phyloP scores from a whole-genome alignment of 176 grass and related monocot genomes.

The Calamus simplicifolius region DNA sequence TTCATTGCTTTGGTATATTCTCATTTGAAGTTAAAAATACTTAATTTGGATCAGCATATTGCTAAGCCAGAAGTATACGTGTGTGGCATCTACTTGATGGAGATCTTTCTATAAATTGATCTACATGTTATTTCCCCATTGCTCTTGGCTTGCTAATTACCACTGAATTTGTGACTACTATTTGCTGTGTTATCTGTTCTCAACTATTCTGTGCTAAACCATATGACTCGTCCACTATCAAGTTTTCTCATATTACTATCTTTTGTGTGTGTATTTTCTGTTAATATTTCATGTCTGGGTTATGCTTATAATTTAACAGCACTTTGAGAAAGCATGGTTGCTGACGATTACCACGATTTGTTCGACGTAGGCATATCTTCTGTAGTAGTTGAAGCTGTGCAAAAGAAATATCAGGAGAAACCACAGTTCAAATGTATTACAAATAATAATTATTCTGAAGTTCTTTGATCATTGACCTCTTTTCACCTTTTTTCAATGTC shows the following conservation, averaged over 20 bases:
- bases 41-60: too few relatives aligned
- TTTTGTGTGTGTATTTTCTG: not conserved
- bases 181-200: too few relatives aligned
- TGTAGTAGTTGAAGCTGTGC: constrained; percentile 83
- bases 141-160: too few relatives aligned
- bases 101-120: too few relatives aligned
- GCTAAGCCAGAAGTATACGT: too few relatives aligned
- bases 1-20: too few relatives aligned
- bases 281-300: too few relatives aligned
- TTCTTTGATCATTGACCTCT: not conserved
- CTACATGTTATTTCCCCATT: too few relatives aligned
- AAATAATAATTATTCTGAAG: not conserved
- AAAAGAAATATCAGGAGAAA: constrained; percentile 62
- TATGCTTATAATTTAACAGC: constrained; percentile 30
- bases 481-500: constrained; percentile 15
- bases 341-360: constrained; percentile 67
- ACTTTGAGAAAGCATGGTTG: constrained; percentile 73
- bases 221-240: not conserved
- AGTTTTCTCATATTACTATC: not conserved
- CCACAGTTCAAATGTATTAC: constrained; percentile 64
- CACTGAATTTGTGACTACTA: too few relatives aligned
- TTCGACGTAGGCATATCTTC: constrained; percentile 86
- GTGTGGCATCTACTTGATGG: too few relatives aligned
- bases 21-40: too few relatives aligned
- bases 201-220: too few relatives aligned